Base-by-base conservation (phyloP, 208 protist genomes). In the Acanthamoeba quina region DNA sequence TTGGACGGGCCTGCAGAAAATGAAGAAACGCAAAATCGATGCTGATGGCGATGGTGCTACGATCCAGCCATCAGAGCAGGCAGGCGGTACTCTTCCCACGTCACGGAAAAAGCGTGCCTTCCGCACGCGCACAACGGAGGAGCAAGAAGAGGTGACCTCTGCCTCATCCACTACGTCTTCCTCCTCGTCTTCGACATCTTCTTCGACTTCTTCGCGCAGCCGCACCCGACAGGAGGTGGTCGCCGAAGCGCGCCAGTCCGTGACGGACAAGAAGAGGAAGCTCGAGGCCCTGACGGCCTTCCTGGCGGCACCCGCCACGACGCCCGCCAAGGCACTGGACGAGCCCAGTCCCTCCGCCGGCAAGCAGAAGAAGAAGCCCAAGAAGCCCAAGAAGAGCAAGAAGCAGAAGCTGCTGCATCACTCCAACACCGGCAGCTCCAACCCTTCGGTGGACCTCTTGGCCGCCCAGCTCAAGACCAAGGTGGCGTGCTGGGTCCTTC, bases 251-350 rank as follows among this genome's bases (percentile, higher is more conserved):
- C 70, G 70, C 70, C 10, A 78, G 24, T 37, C 70, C 26, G 41
- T 78, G 70, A 9, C 13, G 13, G 41, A 78, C 70, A 78, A 78
- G 37, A 78, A 78, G 70, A 21, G 70, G 70, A 78, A 78, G 70
- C 15, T 78, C 70, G 70, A 34, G 70, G 70, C 34, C 10, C 70
- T 78, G n/a, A 78, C 70, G 70, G 37, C 37, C 37, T 17, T 78
- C 34, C 26, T 47, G 37, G 70, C 19, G 70, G 70, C 13, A 10
- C 70, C 37, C 31, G 10, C 37, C 34, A 31, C 31, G 15, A 44
- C 70, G 70, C 44, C 44, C 47, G 47, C 47, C 47, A 13, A 52
- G 47, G 47, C 47, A 15, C 5, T 52, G 47, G 47, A 52, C 47
- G 54, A 60, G 44, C 44, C 44, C n/a, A 49, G 34, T 15, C 29